These are phyloP conservation scores for Lathyrus tuberosus DNA, from an alignment of 306 rosid genomes.

Conservation along the genomic window DNA sequence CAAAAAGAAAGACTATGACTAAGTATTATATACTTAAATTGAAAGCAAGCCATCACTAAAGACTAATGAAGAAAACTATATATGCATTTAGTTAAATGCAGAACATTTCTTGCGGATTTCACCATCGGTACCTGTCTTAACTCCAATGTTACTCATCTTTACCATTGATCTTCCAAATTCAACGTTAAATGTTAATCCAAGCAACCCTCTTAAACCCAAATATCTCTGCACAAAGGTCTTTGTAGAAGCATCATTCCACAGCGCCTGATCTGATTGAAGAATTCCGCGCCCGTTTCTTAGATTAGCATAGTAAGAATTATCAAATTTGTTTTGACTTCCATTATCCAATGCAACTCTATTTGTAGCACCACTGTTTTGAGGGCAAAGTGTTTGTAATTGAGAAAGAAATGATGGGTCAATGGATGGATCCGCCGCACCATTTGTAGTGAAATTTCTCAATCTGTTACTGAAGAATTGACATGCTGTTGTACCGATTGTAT, in stretches of 20 bases:
- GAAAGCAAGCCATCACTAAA: too few species aligned
- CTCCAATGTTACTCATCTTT: constrained; percentile 65
- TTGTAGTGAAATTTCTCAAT: constrained; percentile 54
- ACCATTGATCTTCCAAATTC: constrained; percentile 70
- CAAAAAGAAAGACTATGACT: too few species aligned
- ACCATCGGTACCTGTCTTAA: constrained; percentile 49
- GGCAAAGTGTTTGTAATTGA: constrained; percentile 52
- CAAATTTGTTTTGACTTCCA: constrained; percentile 48
- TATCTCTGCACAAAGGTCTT: constrained; percentile 47
- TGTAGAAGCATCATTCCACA: constrained; percentile 68
- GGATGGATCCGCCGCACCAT: constrained; percentile 53
- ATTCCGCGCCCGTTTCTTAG: constrained; percentile 52
- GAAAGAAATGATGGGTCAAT: constrained; percentile 53
- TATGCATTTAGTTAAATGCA: constrained; percentile 35
- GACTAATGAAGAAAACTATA: too few species aligned
- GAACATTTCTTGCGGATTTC: constrained; percentile 67
- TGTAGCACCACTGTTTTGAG: constrained; percentile 44
- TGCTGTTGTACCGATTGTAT: constrained; percentile 63
- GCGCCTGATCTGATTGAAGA: constrained; percentile 58
- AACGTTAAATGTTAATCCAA: constrained; percentile 44
- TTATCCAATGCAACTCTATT: constrained; percentile 52
- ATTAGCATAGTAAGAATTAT: constrained; percentile 47
- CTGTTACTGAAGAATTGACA: constrained; percentile 55
- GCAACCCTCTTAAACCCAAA: constrained; percentile 42
- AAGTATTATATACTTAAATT: too few species aligned